A percentile compares a stretch with the other conserved stretches of the same genome.
Evolutionary conservation across 2,329 filamentous ascomycete genomes (phyloP).

Genomic region (Colletotrichum melonis): DNA sequence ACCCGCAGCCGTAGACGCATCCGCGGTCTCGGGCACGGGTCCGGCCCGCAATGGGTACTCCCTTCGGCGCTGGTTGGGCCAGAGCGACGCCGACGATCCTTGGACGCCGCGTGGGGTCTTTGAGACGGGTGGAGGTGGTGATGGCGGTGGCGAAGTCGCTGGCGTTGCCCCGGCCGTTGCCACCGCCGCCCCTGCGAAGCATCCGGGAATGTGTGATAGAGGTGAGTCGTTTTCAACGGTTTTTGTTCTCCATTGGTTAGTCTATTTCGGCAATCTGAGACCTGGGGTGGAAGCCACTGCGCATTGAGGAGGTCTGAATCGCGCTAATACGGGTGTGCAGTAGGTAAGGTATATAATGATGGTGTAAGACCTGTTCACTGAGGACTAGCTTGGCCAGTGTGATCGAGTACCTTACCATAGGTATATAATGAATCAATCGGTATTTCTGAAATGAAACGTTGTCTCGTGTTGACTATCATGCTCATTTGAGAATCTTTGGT

Average conservation of each 20-base stretch:
- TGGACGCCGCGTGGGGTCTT: not conserved
- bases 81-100: not conserved
- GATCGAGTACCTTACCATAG: not conserved
- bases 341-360: not conserved
- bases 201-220: not conserved
- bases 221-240: not conserved
- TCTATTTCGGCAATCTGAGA: not conserved
- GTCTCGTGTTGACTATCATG: not conserved
- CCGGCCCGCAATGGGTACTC: not conserved
- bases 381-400: not conserved
- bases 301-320: not conserved
- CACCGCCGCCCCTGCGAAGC: not conserved
- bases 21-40: not conserved
- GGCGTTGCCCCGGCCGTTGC: not conserved
- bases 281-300: not conserved
- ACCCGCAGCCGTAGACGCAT: not conserved
- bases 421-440: not conserved
- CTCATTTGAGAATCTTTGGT: not conserved
- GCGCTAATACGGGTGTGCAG: not conserved
- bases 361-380: not conserved
- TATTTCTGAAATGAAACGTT: not conserved
- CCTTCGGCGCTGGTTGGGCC: not conserved
- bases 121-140: not conserved
- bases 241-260: not conserved
- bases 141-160: not conserved